Evolutionary conservation across 345 rosid genomes (phyloP).

Genomic region (Salix koriyanagi): DNA sequence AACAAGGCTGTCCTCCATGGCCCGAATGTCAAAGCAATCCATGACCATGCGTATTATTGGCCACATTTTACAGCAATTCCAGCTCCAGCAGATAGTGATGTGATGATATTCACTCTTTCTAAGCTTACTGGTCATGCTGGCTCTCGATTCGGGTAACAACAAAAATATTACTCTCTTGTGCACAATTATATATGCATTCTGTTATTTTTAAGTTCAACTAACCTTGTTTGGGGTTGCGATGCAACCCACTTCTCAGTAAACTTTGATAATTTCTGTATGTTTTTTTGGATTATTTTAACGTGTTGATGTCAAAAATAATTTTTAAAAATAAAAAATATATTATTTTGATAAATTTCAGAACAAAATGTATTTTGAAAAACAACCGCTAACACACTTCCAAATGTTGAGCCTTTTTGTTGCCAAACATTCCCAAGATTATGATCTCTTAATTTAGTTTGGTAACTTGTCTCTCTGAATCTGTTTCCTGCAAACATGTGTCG

Average conservation of each 20-base stretch:
- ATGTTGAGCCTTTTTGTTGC: neutral
- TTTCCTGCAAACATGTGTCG: no score
- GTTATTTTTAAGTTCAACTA: neutral
- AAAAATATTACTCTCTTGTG: neutral
- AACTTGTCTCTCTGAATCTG: no score
- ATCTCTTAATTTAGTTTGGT: no score
- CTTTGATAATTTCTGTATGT: no score
- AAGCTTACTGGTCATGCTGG: constrained; percentile 86
- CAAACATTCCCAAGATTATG: neutral
- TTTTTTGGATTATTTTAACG: no score
- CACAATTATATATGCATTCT: neutral
- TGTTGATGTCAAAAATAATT: no score
- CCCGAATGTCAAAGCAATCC: constrained; percentile 41
- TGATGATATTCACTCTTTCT: constrained; percentile 58
- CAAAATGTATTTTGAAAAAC: no score
- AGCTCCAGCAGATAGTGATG: constrained; percentile 41
- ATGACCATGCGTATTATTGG: constrained; percentile 75
- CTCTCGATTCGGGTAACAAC: constrained; percentile 54
- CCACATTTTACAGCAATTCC: constrained; percentile 68
- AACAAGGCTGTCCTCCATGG: constrained; percentile 51
- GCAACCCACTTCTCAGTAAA: no score
- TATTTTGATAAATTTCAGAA: no score
- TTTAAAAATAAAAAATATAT: no score
- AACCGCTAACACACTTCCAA: no score
- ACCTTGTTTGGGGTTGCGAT: no score